phyloP scores from a whole-genome alignment of 306 rosid species.

The Sicyos baderoa region DNA sequence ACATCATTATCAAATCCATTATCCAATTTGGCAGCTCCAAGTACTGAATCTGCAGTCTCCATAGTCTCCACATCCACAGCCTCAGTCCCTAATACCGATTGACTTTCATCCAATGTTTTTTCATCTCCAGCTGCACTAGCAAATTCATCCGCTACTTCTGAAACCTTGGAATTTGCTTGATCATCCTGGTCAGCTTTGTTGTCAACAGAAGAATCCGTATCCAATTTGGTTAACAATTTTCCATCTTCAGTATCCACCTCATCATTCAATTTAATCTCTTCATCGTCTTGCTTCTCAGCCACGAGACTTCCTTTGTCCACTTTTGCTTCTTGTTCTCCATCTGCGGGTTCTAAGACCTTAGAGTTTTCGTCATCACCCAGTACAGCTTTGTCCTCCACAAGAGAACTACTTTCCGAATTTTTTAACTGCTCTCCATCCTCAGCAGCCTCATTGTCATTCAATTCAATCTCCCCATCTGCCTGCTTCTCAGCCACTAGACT shows the following conservation, averaged over 20 bases:
- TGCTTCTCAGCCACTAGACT: slow-evolving; percentile 16
- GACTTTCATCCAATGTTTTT: slow-evolving; percentile 22
- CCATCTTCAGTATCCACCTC: slow-evolving; percentile 22
- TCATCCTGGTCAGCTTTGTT: not conserved
- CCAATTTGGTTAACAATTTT: not conserved
- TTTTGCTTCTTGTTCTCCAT: slow-evolving; percentile 11
- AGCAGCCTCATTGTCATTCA: slow-evolving; percentile 24
- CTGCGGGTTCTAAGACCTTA: slow-evolving; percentile 20
- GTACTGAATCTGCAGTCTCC: slow-evolving; percentile 28
- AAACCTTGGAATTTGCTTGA: slow-evolving; percentile 21
- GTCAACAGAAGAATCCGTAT: not conserved
- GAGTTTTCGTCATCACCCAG: slow-evolving; percentile 16
- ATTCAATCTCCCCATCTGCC: slow-evolving; percentile 13
- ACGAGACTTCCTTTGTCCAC: not conserved
- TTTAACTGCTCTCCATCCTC: not conserved
- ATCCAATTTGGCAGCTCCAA: slow-evolving; percentile 32
- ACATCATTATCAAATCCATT: slow-evolving; percentile 39
- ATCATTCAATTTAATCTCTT: slow-evolving; percentile 19
- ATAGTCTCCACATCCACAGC: slow-evolving; percentile 37
- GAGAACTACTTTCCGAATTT: not conserved
- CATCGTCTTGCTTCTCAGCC: slow-evolving; percentile 21
- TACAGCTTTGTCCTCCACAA: not conserved
- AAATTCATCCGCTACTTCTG: slow-evolving; percentile 21
- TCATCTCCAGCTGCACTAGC: slow-evolving; percentile 19
- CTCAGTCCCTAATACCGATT: slow-evolving; percentile 32